Evolutionary conservation across 495 filamentous ascomycete genomes (phyloP).

Genomic region (Aspergillus egyptiacus): DNA sequence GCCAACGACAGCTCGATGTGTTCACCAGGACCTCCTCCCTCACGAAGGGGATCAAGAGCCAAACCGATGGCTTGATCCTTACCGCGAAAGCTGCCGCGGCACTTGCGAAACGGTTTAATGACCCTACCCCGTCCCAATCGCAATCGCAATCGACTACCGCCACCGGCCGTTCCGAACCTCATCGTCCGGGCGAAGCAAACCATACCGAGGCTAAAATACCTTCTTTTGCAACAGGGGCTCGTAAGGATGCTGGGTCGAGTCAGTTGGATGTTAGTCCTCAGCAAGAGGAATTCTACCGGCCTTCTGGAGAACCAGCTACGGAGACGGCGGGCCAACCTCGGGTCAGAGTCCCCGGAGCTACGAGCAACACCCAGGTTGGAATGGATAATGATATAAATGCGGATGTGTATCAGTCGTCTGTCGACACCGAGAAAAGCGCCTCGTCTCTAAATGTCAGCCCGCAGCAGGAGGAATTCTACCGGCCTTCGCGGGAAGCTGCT

Average conservation of each 20-base stretch:
- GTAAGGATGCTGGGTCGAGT: slow-evolving; percentile 13
- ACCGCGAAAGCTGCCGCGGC: slow-evolving; percentile 59
- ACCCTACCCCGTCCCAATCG: slow-evolving; percentile 18
- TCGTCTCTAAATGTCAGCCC: slow-evolving; percentile 30
- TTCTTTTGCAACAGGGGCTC: slow-evolving; percentile 28
- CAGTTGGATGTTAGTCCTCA: slow-evolving; percentile 39
- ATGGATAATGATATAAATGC: slow-evolving; percentile 46
- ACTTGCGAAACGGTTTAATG: slow-evolving; percentile 52
- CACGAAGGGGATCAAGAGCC: slow-evolving; percentile 57
- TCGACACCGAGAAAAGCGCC: neutral
- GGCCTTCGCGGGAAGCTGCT: slow-evolving; percentile 38
- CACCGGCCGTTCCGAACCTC: slow-evolving; percentile 18
- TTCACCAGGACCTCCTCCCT: slow-evolving; percentile 74
- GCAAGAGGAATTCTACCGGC: slow-evolving; percentile 55
- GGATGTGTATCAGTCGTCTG: slow-evolving; percentile 49
- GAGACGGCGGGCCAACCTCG: slow-evolving; percentile 51
- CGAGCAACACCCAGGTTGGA: slow-evolving; percentile 39
- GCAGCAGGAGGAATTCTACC: slow-evolving; percentile 55
- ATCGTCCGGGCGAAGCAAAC: slow-evolving; percentile 42
- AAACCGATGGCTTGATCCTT: slow-evolving; percentile 56
- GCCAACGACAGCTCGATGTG: slow-evolving; percentile 68
- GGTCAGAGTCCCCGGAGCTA: slow-evolving; percentile 53
- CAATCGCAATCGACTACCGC: slow-evolving; percentile 1
- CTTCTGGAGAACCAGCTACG: slow-evolving; percentile 38
- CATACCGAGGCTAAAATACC: slow-evolving; percentile 55